These are phyloP conservation scores for Panicum virgatum DNA, from an alignment of 202 grass and related monocot species.

Conservation along the genomic window DNA sequence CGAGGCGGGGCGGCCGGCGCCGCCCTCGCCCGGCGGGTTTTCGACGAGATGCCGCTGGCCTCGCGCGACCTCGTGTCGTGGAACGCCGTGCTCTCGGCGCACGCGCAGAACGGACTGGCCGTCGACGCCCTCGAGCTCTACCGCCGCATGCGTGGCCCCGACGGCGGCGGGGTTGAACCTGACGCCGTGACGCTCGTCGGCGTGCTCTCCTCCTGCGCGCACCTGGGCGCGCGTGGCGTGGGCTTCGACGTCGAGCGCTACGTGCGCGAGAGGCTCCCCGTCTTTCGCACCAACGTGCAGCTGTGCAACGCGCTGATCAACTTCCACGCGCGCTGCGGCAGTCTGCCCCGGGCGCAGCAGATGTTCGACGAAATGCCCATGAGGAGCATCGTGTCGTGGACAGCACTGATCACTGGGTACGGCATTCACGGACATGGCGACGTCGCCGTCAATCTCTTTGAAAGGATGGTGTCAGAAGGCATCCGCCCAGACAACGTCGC, in stretches of 20 bases:
- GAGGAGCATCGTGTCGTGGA: conserved; percentile 70
- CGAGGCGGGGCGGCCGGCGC: conserved; percentile 35
- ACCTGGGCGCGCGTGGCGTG: conserved; percentile 47
- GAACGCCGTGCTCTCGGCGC: conserved; percentile 66
- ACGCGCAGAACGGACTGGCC: conserved; percentile 63
- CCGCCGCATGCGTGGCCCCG: conserved; percentile 41
- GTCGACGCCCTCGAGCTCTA: conserved; percentile 55
- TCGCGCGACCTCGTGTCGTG: conserved; percentile 62
- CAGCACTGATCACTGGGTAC: conserved; percentile 57
- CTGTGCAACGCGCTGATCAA: conserved; percentile 72
- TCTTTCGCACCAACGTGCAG: conserved; percentile 45
- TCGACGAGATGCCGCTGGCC: conserved; percentile 51
- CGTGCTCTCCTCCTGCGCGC: conserved; percentile 68
- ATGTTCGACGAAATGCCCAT: conserved; percentile 62
- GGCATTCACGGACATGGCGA: conserved; percentile 64
- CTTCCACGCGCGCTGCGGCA: conserved; percentile 61
- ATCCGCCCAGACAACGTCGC: conserved; percentile 53
- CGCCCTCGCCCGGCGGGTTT: conserved; percentile 48
- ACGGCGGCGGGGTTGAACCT: conserved; percentile 37
- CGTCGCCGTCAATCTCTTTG: conserved; percentile 48
- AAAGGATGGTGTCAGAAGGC: conserved; percentile 47
- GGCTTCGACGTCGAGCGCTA: conserved; percentile 45
- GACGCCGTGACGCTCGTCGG: conserved; percentile 61
- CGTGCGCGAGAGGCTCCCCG: conserved; percentile 28
- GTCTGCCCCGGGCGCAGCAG: conserved; percentile 42